Base-by-base conservation (phyloP, 2,329 filamentous ascomycete species). In the Annulohypoxylon truncatum region DNA sequence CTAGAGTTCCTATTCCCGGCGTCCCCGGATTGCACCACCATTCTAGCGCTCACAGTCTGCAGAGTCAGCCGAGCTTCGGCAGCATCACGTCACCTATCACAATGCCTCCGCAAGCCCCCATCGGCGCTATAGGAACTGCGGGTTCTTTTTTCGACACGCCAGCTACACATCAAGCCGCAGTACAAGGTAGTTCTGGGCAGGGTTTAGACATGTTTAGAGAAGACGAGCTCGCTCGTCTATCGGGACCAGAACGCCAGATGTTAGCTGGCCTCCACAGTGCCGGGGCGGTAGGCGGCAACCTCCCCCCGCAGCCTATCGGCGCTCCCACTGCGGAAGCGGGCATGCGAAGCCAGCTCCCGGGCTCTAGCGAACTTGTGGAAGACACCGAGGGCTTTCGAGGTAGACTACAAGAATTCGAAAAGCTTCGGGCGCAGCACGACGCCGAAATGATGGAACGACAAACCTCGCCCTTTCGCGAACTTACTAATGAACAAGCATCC, bases 21-120 rank as follows among this genome's bases (percentile, higher is more conserved):
- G 82, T 84, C 61, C 74, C 82, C 59, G 75, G 82, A 64, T 85
- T 98, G 7, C 94, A 98, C 74, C 96, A 98, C 76, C 94, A 98
- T 76, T 94, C 93, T 0, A 98, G 95, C 76, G 93, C 93, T 7
- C 95, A 98, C 72, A 98, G 95, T 76, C 85, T 99, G 64, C 96
- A 99, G 76, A 97, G 94, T 77, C 96, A 99, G 79, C 95, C 95
- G 20, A 98, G 95, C 80, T 97, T 96, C 76, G 93, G 95, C 15
- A 97, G 92, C 79, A 96, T 99, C 71, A 90, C 93, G 2, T 96
- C 94, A n/a, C 94, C 94, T 1, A 88, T 91, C 62, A 89, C 88
- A 9, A 89, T 83, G 73, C 80, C 77, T 13, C 78, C 81, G 40
- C 83, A 89, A 82, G 75, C 87, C 76, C 79, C 84, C 4, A 82